Evolutionary conservation across 345 rosid genomes (phyloP), one percentile per base, ranked within the genome.

Genomic region (Brassica nigra): DNA sequence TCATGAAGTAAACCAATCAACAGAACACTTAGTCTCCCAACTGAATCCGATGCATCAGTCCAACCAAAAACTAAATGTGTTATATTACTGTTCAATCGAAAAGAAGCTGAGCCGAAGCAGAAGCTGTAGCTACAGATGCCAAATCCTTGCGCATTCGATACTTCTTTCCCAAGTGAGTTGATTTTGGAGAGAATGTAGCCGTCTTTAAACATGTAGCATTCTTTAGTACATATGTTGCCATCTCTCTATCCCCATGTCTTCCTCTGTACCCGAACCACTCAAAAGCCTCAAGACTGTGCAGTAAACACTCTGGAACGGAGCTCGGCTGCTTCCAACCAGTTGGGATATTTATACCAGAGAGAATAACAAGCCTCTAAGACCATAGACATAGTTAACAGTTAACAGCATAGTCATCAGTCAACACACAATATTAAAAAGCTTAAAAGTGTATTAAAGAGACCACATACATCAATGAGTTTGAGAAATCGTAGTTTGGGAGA

Each of bases 221-320:
- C 49, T 30, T 44, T 29, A 63, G 37, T 5, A 64, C 27, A 75
- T 54, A 75, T 8, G 27, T 54, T 34, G 78, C 23, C 33, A 75
- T 6, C 66, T 52, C 28, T 37, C n/a, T 55, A n/a, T 66, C 72
- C 36, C 57, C 39, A n/a, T 37, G 12, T 15, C 65, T 64, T n/a
- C 71, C 71, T 31, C 8, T n/a, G 42, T 76, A 76, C 1, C 66
- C 66, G 0, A 0, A 36, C 73, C 73, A 76, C 66, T 9, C 18
- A 57, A 76, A 76, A n/a, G 66, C 66, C 42, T 55, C 79, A 15
- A 66, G 79, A 57, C 66, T 75, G 7, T 1, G 30, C 42, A 57
- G 20, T 15, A 75, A 54, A 66, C 79, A 66, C 42, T 10, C 3
- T 0, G 79, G 73, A 28, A 66, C 66, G 66, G 11, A 67, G 27